phyloP scores from a whole-genome alignment of 2,329 filamentous ascomycete genomes.

The Dothideomycetes sp. region DNA sequence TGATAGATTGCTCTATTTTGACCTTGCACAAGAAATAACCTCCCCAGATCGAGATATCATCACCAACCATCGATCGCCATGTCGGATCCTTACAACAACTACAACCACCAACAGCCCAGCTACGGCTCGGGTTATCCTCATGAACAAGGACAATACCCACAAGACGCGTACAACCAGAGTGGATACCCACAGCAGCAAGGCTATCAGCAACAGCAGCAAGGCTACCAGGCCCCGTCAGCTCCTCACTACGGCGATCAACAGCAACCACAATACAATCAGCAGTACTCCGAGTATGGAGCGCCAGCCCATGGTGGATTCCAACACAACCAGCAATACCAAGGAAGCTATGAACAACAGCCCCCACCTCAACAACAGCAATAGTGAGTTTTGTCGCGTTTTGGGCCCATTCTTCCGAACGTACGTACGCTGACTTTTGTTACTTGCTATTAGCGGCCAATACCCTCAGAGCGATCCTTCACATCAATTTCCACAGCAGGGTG shows the following conservation, averaged over 20 bases:
- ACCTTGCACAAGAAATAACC: no score
- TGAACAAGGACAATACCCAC: slow-evolving; percentile 22
- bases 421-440: slow-evolving; percentile 1
- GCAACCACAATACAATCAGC: slow-evolving; percentile 17
- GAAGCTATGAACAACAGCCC: slow-evolving; percentile 25
- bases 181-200: slow-evolving; percentile 14
- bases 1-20: no score
- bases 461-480: slow-evolving; percentile 17
- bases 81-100: slow-evolving; percentile 44
- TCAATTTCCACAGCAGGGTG: slow-evolving; percentile 31
- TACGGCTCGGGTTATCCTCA: slow-evolving; percentile 17
- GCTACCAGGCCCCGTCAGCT: slow-evolving; percentile 21
- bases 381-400: slow-evolving; percentile 23
- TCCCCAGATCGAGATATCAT: no score
- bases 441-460: slow-evolving; percentile 20
- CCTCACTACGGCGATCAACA: slow-evolving; percentile 20
- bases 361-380: slow-evolving; percentile 28
- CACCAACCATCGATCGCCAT: no score
- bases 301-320: slow-evolving; percentile 42
- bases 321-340: slow-evolving; percentile 32
- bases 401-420: slow-evolving; percentile 18
- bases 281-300: slow-evolving; percentile 29
- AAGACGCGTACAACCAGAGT: slow-evolving; percentile 21
- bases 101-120: slow-evolving; percentile 23
- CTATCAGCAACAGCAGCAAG: slow-evolving; percentile 22